Conservation (phyloP, 1,139 yeast genomes). For the Geotrichum phurueaensis region DNA sequence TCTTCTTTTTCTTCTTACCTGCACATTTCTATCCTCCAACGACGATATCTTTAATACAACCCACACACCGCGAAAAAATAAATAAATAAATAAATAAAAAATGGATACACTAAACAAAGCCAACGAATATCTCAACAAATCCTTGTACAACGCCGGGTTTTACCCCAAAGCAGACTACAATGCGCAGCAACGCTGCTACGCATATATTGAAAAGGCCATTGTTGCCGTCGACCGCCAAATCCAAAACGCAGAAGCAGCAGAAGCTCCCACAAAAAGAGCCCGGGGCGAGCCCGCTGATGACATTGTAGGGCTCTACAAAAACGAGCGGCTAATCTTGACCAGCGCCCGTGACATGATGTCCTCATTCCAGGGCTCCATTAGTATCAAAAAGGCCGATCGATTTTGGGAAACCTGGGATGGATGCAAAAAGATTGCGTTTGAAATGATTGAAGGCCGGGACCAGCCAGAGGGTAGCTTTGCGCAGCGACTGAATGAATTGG, state of each 20-base stretch:
- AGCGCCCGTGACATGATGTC: slow-evolving; percentile 1
- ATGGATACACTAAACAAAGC: slow-evolving; percentile 1
- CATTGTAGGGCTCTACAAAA: background rate
- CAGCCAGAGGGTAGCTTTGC: background rate
- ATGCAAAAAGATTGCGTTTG: slow-evolving; percentile 5
- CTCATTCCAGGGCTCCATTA: slow-evolving; percentile 3
- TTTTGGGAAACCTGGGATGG: slow-evolving; percentile 11
- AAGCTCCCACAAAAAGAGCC: background rate
- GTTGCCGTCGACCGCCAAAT: slow-evolving; percentile 18
- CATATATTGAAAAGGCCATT: slow-evolving; percentile 25
- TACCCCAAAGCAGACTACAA: slow-evolving; percentile 29
- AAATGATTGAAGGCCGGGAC: slow-evolving; percentile 3
- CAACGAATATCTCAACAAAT: slow-evolving; percentile 20
- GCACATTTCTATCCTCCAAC: too few species aligned
- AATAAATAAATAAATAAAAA: too few species aligned
- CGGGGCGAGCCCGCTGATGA: background rate
- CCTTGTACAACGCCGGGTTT: slow-evolving; percentile 27
- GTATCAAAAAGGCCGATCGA: slow-evolving; percentile 2
- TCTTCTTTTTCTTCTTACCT: too few species aligned
- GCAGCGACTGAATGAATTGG: background rate
- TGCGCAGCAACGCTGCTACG: slow-evolving; percentile 32
- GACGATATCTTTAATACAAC: background rate
- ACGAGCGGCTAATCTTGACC: background rate
- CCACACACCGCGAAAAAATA: background rate
- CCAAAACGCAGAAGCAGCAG: background rate